Percentiles rank a stretch among this genome's conserved stretches.
phyloP scores from a whole-genome alignment of 2,329 filamentous ascomycete genomes.

The Eutypa lata region DNA sequence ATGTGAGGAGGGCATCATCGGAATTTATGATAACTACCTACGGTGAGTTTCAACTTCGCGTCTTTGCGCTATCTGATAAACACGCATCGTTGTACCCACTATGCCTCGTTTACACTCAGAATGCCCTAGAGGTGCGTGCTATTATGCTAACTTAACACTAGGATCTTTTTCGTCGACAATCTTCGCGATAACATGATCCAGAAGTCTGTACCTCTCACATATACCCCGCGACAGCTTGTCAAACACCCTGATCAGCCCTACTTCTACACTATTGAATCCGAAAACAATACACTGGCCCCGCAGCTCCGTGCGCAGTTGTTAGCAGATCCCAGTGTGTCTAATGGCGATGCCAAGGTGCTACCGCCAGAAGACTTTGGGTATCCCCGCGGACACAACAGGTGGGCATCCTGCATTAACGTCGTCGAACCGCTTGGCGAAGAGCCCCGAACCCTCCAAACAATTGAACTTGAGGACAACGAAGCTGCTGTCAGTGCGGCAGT shows the following conservation, averaged over 20 bases:
- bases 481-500: slow-evolving; percentile 82
- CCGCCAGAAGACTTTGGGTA: slow-evolving; percentile 86
- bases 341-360: slow-evolving; percentile 66
- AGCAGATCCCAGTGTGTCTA: slow-evolving; percentile 66
- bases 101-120: slow-evolving; percentile 62
- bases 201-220: slow-evolving; percentile 79
- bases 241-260: slow-evolving; percentile 84
- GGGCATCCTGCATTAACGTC: slow-evolving; percentile 94
- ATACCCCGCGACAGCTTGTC: slow-evolving; percentile 85
- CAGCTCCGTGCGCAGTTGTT: slow-evolving; percentile 72
- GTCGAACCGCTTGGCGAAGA: slow-evolving; percentile 80
- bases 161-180: slow-evolving; percentile 89
- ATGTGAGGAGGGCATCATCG: slow-evolving; percentile 89
- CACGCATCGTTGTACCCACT: slow-evolving; percentile 72
- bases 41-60: slow-evolving; percentile 56
- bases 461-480: slow-evolving; percentile 87
- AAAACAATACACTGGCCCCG: slow-evolving; percentile 85
- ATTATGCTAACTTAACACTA: too few species aligned
- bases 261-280: slow-evolving; percentile 92
- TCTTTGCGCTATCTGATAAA: slow-evolving; percentile 49
- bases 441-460: slow-evolving; percentile 67
- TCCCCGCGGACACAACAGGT: slow-evolving; percentile 76
- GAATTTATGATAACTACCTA: slow-evolving; percentile 83
- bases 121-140: too few species aligned
- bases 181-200: slow-evolving; percentile 82